Evolutionary conservation across 208 protist species (phyloP).

Genomic region (Acanthamoeba sp.): DNA sequence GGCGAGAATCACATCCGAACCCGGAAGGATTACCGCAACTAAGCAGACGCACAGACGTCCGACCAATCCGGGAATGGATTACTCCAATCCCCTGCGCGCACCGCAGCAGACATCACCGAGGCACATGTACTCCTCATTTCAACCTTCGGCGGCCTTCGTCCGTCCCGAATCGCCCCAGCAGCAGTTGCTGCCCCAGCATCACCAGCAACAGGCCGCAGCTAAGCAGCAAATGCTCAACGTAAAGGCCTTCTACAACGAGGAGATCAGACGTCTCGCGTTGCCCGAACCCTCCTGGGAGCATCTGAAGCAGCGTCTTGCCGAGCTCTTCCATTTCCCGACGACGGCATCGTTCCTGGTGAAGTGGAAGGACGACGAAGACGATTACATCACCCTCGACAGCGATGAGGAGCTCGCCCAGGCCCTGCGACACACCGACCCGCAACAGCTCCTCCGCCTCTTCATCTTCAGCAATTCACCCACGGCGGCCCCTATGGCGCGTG

Average conservation of each 20-base stretch:
- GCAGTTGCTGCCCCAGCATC: too few species aligned
- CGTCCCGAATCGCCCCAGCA: background rate
- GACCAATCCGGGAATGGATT: background rate
- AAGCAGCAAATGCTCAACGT: background rate
- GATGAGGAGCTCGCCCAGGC: conserved; percentile 31
- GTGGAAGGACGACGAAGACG: conserved; percentile 21
- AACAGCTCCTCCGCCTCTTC: conserved; percentile 33
- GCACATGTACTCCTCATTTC: conserved; percentile 20
- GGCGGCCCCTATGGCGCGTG: background rate
- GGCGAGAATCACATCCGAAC: background rate
- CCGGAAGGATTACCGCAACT: background rate
- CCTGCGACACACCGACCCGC: background rate
- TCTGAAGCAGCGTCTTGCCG: background rate
- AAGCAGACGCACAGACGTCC: too few species aligned
- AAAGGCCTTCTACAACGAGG: conserved; percentile 30
- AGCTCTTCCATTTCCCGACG: background rate
- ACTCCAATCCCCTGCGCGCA: background rate
- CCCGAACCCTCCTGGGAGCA: background rate
- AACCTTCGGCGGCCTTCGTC: conserved; percentile 8
- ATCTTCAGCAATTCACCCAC: too few species aligned
- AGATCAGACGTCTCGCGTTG: conserved; percentile 1
- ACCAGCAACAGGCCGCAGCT: background rate
- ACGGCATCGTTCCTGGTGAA: background rate
- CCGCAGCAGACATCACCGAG: background rate
- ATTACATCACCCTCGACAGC: conserved; percentile 17